Conservation (phyloP, 1,284 basidiomycete genomes). For the Agaricales sp. region DNA sequence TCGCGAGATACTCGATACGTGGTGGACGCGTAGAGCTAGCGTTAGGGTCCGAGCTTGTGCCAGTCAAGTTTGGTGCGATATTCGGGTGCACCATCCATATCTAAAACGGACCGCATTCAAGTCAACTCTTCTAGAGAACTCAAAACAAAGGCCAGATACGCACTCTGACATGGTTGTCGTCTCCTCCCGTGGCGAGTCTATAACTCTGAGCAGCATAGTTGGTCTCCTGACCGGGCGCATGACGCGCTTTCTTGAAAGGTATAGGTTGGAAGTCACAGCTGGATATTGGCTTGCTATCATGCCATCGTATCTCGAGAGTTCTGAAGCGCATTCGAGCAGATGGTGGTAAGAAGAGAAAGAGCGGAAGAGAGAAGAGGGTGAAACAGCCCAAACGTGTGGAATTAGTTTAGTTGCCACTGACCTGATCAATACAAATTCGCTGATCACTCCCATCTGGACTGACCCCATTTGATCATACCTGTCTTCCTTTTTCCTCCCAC, state of each 20-base stretch:
- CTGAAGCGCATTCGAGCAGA: constrained; percentile 59
- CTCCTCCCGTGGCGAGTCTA: constrained; percentile 89
- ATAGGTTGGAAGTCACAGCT: constrained; percentile 88
- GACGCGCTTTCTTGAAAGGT: constrained; percentile 68
- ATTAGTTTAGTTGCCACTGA: too few relatives aligned
- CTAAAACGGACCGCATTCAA: constrained; percentile 28
- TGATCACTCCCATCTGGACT: too few relatives aligned
- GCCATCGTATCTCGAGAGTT: constrained; percentile 88
- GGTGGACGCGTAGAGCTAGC: constrained; percentile 57
- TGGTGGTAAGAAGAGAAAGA: not conserved
- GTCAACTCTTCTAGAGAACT: constrained; percentile 8
- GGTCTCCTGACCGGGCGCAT: constrained; percentile 42
- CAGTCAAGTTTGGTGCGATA: constrained; percentile 62
- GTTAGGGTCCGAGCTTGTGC: constrained; percentile 28
- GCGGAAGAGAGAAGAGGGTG: not conserved
- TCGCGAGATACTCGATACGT: constrained; percentile 94
- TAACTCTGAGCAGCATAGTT: constrained; percentile 61
- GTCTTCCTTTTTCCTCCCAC: too few relatives aligned
- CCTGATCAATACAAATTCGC: too few relatives aligned
- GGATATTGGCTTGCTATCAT: constrained; percentile 89
- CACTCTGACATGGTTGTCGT: constrained; percentile 95
- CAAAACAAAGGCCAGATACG: constrained; percentile 23
- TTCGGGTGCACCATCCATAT: constrained; percentile 94
- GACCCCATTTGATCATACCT: too few relatives aligned
- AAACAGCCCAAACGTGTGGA: too few relatives aligned